phyloP scores from a whole-genome alignment of 495 filamentous ascomycete genomes.

The Neurospora discreta region DNA sequence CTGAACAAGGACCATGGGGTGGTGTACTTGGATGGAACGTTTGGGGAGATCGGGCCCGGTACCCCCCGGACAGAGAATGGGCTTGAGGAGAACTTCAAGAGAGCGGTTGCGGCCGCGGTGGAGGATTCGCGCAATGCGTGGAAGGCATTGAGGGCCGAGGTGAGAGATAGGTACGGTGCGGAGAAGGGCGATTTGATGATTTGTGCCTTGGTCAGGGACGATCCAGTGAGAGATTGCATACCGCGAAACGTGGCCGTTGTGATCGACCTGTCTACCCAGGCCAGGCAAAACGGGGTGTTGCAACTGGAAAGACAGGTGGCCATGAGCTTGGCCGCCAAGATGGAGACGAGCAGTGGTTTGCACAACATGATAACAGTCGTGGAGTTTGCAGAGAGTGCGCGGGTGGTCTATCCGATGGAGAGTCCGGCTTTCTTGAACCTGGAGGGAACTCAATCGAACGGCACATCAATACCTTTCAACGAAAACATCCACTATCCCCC shows the following conservation, averaged over 20 bases:
- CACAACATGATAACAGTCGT: conserved; percentile 8
- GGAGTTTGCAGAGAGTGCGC: conserved; percentile 2
- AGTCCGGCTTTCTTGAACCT: neutral
- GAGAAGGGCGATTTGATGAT: conserved; percentile 16
- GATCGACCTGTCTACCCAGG: neutral
- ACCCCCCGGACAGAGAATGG: conserved; percentile 9
- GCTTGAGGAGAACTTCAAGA: conserved; percentile 9
- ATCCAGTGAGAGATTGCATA: conserved; percentile 14
- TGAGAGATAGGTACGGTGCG: conserved; percentile 8
- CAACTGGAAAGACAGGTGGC: conserved; percentile 1
- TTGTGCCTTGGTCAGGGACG: conserved; percentile 16
- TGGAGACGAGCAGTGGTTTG: neutral
- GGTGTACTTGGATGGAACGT: conserved; percentile 14
- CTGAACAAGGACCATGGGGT: conserved; percentile 17
- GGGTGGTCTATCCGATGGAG: conserved; percentile 8
- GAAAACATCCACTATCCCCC: neutral
- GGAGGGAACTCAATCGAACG: neutral
- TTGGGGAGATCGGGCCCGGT: conserved; percentile 6
- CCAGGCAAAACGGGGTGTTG: neutral
- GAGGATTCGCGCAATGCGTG: conserved; percentile 11
- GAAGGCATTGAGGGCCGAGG: conserved; percentile 6
- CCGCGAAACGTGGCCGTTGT: neutral
- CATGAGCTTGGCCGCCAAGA: neutral
- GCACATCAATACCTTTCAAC: neutral
- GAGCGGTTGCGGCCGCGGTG: conserved; percentile 11